These are phyloP conservation scores for Parastagonospora avenae DNA, from an alignment of 2,329 filamentous ascomycete species.

Conservation along the genomic window DNA sequence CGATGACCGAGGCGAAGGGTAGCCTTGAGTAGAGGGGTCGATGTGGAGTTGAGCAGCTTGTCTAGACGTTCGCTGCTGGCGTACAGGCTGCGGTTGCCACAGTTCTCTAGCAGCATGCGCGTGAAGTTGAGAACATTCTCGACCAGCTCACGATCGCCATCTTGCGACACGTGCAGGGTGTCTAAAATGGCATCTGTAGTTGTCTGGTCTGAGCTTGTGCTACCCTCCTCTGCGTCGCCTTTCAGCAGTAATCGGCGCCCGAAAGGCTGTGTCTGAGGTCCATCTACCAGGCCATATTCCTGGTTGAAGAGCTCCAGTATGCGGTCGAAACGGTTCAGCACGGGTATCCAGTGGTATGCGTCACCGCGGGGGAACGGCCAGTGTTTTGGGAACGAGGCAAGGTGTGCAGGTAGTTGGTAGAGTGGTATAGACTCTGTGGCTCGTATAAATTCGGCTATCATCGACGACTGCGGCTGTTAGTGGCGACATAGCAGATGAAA, in stretches of 20 bases:
- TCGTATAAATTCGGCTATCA: constrained; percentile 80
- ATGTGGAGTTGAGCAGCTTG: constrained; percentile 86
- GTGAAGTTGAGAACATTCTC: constrained; percentile 85
- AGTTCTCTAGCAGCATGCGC: constrained; percentile 86
- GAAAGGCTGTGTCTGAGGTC: constrained; percentile 81
- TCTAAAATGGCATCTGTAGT: constrained; percentile 55
- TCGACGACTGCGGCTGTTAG: constrained; percentile 71
- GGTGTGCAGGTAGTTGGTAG: constrained; percentile 75
- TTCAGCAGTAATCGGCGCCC: constrained; percentile 67
- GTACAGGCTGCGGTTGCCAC: constrained; percentile 95
- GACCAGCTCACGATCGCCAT: constrained; percentile 81
- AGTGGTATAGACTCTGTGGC: constrained; percentile 71
- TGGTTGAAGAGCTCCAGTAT: constrained; percentile 82
- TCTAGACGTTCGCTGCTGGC: constrained; percentile 90
- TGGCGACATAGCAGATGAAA: not conserved
- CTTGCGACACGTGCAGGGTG: constrained; percentile 67
- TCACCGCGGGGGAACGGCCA: constrained; percentile 97
- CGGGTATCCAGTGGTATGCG: constrained; percentile 95
- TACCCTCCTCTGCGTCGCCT: constrained; percentile 56
- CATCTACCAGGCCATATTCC: constrained; percentile 78
- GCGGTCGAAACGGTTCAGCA: constrained; percentile 90
- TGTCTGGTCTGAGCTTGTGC: constrained; percentile 23
- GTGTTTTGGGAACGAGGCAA: constrained; percentile 79
- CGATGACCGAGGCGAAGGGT: constrained; percentile 82
- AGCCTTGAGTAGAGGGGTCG: constrained; percentile 74